Base-by-base conservation (phyloP, 352 stramenopile genomes). In the Globisporangium acanthophoron region DNA sequence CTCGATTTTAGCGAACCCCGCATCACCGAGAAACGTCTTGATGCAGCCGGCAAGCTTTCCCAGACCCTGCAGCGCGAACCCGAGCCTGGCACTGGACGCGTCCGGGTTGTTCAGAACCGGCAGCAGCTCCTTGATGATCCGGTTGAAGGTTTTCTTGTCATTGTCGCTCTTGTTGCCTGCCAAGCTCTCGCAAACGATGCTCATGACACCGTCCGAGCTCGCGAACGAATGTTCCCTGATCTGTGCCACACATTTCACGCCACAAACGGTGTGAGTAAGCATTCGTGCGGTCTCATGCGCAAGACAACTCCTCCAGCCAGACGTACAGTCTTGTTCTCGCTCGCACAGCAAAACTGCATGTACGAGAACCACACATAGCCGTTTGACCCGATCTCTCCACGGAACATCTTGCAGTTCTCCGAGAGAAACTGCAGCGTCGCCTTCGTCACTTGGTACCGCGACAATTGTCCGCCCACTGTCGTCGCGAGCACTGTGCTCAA, bases 81-180 rank as follows among this genome's bases (percentile, higher is more conserved):
- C 62, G 24, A 85, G 67, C 27, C 50, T 64, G 1, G 67, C 65
- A 44, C 63, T 70, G 33, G 67, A 54, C 20, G 70, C 66, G 20
- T 67, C 51, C n/a, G 67, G 61, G 54, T 90, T 76, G 18, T 66
- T 87, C 39, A 94, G 54, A 35, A 78, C 60, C 0, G 77, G 78
- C 5, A 94, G 60, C 37, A 90, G 58, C 20, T 92, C 78, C 46
- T 92, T 90, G 31, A 91, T 52, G 44, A 94, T 76, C 41, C 76
- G 81, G 47, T 91, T 88, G 44, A 91, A 58, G 12, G 66, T 66
- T 47, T 87, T 89, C 55, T 92, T 94, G 27, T 71, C 69, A 44
- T 41, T 45, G 13, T 87, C 73, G 24, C 85, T 67, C 33, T 75
- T 76, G 18, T 66, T 59, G n/a, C 62, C 52, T 15, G 64, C 61